Base-by-base conservation (phyloP, 495 filamentous ascomycete species). In the Barbatosphaeria neglecta region DNA sequence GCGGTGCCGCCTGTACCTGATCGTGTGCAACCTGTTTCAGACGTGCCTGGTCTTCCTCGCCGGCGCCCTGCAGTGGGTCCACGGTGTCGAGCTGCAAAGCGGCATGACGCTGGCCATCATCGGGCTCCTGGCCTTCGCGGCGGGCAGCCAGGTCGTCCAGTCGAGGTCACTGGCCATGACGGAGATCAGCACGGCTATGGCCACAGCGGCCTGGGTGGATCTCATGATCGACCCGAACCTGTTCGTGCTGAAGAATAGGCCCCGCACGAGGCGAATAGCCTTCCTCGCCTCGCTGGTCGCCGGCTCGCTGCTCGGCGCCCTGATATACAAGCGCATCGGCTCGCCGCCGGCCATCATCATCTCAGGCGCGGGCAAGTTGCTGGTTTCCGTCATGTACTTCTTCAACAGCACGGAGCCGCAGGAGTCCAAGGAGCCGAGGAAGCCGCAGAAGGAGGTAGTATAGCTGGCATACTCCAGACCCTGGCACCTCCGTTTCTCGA, bases 151-250 rank as follows among this genome's bases (percentile, higher is more conserved):
- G 55, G 78, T 83, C 0, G 77, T 77, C 15, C 68, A 77, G 65
- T 65, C 64, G 4, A 63, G 78, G 6, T 59, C 66, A 8, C 54
- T 83, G 47, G 60, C 68, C 39, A 71, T 80, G 59, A 74, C 75
- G 6, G 77, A 83, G 54, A 83, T 82, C 24, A 77, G 66, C 20
- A 82, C 79, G n/a, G 78, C 78, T 3, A 82, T 81, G 77, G 79
- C 78, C 1, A 83, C 78, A 22, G 77, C 79, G 7, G 77, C 78
- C 3, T 81, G 75, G 67, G 58, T 83, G 6, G 78, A 81, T 49
- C 48, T 83, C 22, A 57, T 80, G 19, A 72, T 82, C 39, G 78
- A 82, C 55, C 64, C 62, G 13, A 45, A 59, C 0, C 50, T 83
- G 40, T 59, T 69, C 17, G 57, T 51, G 19, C 7, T 52, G 17